Base-by-base conservation (phyloP, 495 filamentous ascomycete genomes). In the Xeromyces bisporus region DNA sequence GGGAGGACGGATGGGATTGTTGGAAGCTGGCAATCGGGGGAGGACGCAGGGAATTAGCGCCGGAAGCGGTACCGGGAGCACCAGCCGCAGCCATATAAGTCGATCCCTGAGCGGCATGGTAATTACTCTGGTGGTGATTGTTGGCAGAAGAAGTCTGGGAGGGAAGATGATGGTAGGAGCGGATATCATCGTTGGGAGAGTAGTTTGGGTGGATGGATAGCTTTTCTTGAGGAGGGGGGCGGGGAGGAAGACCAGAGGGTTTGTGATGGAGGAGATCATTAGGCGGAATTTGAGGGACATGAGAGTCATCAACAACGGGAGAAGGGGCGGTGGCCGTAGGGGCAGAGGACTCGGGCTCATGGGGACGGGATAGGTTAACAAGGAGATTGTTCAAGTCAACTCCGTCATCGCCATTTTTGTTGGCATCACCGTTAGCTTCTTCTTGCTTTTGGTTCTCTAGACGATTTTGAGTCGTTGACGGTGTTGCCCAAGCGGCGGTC, bases 1-100 rank as follows among this genome's bases (percentile, higher is more conserved):
- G 34, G 10, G 50, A 35, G 8, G 50, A 36, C 7, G 46, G 34
- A 15, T 49, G 32, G 26, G 55, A 37, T 18, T 66, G 60, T 38
- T 70, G 62, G 47, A 72, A 73, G 15, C 62, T 62, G 17, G 68
- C 60, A 29, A 64, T 42, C 16, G 75, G 74, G 6, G 73, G 70
- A 27, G 73, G 72, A 32, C 71, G 71, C 11, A 77, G 46, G 26
- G 59, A 62, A 43, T 62, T 62, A 31, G 60, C 51, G 28, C 68
- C 68, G 38, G 64, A 58, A 29, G 55, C 51, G 28, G 58, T 69
- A 18, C 69, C 69, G 11, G 72, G 66, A 29, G 66, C 58, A 31
- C 60, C 64, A 15, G 59, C 51, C 33, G 56, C 42, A 34, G 61
- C 38, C 40, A 72, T 56, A 6, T 62, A 41, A 31, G 66, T 50